These are phyloP conservation scores for Rosa multiflora DNA, from an alignment of 306 rosid species.

Conservation along the genomic window DNA sequence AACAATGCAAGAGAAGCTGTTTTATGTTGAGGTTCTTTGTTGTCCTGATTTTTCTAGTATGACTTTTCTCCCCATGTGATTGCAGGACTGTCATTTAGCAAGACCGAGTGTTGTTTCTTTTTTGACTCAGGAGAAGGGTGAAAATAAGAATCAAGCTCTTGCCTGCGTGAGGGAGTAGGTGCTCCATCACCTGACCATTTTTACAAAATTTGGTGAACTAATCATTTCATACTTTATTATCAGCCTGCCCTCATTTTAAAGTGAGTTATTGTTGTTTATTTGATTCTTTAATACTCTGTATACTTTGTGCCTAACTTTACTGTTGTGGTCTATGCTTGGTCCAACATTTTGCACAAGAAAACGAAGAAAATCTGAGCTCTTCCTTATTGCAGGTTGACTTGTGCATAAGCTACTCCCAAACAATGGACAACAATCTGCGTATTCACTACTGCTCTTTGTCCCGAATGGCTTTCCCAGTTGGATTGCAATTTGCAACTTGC, in stretches of 20 bases:
- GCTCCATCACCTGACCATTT: not conserved
- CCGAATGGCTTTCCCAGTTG: not conserved
- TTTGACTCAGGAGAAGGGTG: not conserved
- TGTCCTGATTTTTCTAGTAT: not conserved
- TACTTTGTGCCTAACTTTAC: not conserved
- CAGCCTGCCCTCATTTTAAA: no score
- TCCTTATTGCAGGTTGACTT: conserved; percentile 5
- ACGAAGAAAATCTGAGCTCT: not conserved
- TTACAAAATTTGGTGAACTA: not conserved
- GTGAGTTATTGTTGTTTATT: not conserved
- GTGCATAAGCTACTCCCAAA: not conserved
- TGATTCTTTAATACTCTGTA: not conserved
- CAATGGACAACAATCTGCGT: not conserved
- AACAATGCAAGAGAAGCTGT: not conserved
- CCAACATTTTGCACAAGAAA: not conserved
- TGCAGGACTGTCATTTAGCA: not conserved
- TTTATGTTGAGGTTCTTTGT: not conserved
- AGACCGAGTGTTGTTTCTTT: not conserved
- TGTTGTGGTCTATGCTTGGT: not conserved
- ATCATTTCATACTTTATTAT: not conserved
- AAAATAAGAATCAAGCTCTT: not conserved
- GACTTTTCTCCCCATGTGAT: not conserved
- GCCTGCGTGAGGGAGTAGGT: not conserved
- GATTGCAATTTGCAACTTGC: not conserved
- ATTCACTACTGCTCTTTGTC: not conserved